A percentile compares a stretch with the other conserved stretches of the same genome.
These are phyloP conservation scores for Strobilomyces dryophilus DNA, from an alignment of 768 basidiomycete genomes.

Conservation along the genomic window DNA sequence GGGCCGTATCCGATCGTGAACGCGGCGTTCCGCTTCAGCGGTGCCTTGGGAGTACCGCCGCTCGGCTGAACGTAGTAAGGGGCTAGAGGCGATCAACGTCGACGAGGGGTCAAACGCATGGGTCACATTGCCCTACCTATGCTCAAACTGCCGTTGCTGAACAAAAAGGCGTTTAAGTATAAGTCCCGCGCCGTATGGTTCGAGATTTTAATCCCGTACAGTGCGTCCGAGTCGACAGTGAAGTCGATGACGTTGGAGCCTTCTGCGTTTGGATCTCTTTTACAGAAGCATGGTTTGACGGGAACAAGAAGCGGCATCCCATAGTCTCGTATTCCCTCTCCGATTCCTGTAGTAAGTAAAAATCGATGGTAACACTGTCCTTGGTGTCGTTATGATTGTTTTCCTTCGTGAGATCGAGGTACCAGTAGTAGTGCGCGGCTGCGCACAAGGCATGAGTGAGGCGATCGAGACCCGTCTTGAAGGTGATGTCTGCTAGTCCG, in stretches of 20 bases:
- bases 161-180: conserved; percentile 41
- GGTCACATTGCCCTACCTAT: conserved; percentile 26
- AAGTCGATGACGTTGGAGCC: conserved; percentile 11
- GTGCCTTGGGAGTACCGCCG: neutral
- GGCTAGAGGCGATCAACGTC: neutral
- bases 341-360: conserved; percentile 5
- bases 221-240: conserved; percentile 16
- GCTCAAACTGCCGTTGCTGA: conserved; percentile 36
- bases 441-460: conserved; percentile 4
- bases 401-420: conserved; percentile 11
- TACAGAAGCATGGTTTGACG: conserved; percentile 3
- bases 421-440: conserved; percentile 21
- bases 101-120: neutral
- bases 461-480: neutral
- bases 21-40: neutral
- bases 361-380: conserved; percentile 7
- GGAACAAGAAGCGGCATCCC: neutral
- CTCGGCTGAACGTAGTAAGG: conserved; percentile 9
- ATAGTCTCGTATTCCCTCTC: conserved; percentile 2
- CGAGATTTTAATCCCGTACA: conserved; percentile 34
- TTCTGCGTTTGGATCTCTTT: neutral
- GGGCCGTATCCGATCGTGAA: conserved; percentile 40
- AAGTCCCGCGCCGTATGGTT: conserved; percentile 32
- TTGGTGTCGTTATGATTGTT: neutral
- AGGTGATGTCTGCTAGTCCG: neutral